Evolutionary conservation across 1,284 basidiomycete species (phyloP).

Genomic region (Cutaneotrichosporon sp.): DNA sequence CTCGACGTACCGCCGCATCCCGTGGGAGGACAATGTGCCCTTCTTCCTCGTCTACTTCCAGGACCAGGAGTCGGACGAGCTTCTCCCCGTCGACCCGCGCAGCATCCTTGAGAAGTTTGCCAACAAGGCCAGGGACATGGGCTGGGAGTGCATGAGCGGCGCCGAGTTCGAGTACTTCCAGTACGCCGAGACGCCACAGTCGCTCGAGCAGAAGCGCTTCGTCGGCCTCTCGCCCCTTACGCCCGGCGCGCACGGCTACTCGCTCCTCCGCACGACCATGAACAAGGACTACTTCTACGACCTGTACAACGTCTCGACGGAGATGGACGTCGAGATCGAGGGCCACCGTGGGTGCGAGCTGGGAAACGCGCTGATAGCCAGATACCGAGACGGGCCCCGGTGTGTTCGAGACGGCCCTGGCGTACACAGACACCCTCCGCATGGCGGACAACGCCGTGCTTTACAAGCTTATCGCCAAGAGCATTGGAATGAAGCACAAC

Average conservation of each 20-base stretch:
- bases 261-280: conserved; percentile 79
- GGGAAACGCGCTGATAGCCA: conserved; percentile 42
- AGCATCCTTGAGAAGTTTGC: conserved; percentile 69
- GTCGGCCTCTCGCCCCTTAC: conserved; percentile 74
- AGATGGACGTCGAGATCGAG: conserved; percentile 83
- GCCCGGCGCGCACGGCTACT: conserved; percentile 92
- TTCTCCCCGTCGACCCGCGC: conserved; percentile 80
- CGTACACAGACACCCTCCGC: conserved; percentile 76
- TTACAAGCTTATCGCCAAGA: conserved; percentile 92
- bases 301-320: conserved; percentile 73
- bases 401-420: conserved; percentile 91
- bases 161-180: conserved; percentile 98
- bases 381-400: conserved; percentile 94
- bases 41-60: conserved; percentile 91
- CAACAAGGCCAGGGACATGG: conserved; percentile 55
- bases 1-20: conserved; percentile 78
- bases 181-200: conserved; percentile 83
- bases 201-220: conserved; percentile 76
- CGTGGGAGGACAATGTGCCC: conserved; percentile 89
- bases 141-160: conserved; percentile 70
- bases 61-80: conserved; percentile 75
- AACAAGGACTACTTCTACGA: conserved; percentile 89
- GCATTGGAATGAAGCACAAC: conserved; percentile 82
- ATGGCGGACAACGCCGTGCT: conserved; percentile 95
- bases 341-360: conserved; percentile 71